These are phyloP conservation scores for Psilocybe tampanensis DNA, from an alignment of 768 basidiomycete genomes.

Conservation along the genomic window DNA sequence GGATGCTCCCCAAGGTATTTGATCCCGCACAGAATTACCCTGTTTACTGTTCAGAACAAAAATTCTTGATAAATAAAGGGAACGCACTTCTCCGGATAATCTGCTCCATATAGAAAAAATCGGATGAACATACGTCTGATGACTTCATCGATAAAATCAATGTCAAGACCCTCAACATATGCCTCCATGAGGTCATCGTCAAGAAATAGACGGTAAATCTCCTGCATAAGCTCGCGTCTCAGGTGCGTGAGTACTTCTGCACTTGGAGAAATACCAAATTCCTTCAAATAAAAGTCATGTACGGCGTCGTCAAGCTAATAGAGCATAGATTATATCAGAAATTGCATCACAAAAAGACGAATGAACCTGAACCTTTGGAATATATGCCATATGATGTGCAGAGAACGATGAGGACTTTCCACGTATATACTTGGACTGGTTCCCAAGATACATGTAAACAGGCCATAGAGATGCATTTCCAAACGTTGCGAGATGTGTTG, in stretches of 20 bases:
- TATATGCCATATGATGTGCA: conserved; percentile 42
- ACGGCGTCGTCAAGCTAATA: conserved; percentile 25
- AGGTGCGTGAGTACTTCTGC: conserved; percentile 15
- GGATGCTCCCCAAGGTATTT: conserved; percentile 32
- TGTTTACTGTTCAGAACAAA: not conserved
- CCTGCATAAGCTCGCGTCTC: conserved; percentile 19
- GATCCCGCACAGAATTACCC: conserved; percentile 25
- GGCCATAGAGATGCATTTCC: conserved; percentile 40
- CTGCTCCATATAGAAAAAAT: conserved; percentile 37
- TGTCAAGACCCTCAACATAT: conserved; percentile 19
- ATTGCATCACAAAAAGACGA: no score
- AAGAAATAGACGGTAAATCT: conserved; percentile 15
- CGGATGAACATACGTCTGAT: conserved; percentile 29
- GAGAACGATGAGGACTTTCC: conserved; percentile 27
- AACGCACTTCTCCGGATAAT: conserved; percentile 42
- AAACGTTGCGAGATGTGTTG: conserved; percentile 37
- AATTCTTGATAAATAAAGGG: not conserved
- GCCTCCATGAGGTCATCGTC: conserved; percentile 22
- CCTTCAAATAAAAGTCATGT: conserved; percentile 15
- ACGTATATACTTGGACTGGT: conserved; percentile 38
- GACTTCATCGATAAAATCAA: conserved; percentile 26
- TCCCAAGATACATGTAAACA: conserved; percentile 39
- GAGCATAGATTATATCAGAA: no score
- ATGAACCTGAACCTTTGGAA: conserved; percentile 42
- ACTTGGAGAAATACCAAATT: conserved; percentile 10